phyloP scores from a whole-genome alignment of 768 basidiomycete species.

The Chalciporus pseudorubinellus region DNA sequence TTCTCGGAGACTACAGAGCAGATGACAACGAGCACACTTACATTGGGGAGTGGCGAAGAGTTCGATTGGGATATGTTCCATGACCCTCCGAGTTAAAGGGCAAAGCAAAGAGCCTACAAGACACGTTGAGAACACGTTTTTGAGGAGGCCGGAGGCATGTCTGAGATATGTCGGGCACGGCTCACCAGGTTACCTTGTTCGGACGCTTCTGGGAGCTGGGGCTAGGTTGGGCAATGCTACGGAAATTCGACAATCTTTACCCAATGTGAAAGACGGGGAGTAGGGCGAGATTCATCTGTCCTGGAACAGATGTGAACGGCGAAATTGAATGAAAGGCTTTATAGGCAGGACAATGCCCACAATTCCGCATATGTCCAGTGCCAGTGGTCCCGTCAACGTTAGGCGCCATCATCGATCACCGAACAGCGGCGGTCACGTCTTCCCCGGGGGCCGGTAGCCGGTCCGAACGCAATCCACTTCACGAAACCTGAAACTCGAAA shows the following conservation, averaged over 20 bases:
- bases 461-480: background rate
- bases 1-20: background rate
- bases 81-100: constrained; percentile 28
- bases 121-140: constrained; percentile 33
- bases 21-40: constrained; percentile 12
- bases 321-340: constrained; percentile 4
- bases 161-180: constrained; percentile 18
- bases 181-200: constrained; percentile 19
- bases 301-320: constrained; percentile 3
- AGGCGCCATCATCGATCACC: too few relatives aligned
- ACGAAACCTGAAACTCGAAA: background rate
- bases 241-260: constrained; percentile 20
- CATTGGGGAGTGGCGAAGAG: constrained; percentile 19
- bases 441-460: background rate
- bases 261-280: constrained; percentile 7
- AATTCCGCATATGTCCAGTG: background rate
- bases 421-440: too few relatives aligned
- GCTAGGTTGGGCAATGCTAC: constrained; percentile 11
- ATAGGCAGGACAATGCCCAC: constrained; percentile 6
- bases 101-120: constrained; percentile 9
- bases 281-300: background rate
- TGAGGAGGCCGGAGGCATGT: constrained; percentile 11
- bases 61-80: constrained; percentile 22
- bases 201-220: constrained; percentile 14
- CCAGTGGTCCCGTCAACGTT: background rate